Evolutionary conservation across 148 eudicot species (phyloP), one percentile per base, ranked within the genome.

Genomic region (Persicaria tinctoria): DNA sequence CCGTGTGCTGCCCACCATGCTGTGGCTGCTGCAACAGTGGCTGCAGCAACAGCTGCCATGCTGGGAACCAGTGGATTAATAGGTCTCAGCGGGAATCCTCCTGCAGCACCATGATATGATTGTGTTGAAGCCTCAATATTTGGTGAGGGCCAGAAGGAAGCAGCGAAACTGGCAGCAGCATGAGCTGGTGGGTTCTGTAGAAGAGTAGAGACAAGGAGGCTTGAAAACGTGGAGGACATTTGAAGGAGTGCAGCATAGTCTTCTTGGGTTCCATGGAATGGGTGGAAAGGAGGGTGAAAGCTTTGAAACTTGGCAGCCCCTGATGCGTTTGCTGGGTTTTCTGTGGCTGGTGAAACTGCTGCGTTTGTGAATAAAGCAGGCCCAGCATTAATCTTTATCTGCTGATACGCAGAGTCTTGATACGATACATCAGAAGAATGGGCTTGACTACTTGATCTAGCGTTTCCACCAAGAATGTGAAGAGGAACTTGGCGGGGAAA

Each of bases 1-100:
- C 97, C 98, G 80, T 95, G 90, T 49, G 98, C 86, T 13, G 97
- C 87, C 98, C 98, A 95, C 98, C 98, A 95, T 32, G 98, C 92
- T 59, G 93, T 89, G 75, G 98, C 98, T 78, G 97, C 98, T 55
- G 98, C 93, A 77, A 90, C 92, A 46, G 98, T 95, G 27, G 97
- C 93, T 27, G 93, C 93, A 78, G 90, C 98, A 79, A 92, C 82
- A 47, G 92, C 93, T 72, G 91, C 86, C 85, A 87, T 81, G 79
- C 88, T 89, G 76, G 98, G 97, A 79, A 86, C 75, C 41, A 32
- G 41, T 50, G 88, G 51, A 74, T 76, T 87, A 51, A 81, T 51
- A 73, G 82, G 86, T 73, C 76, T 83, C 48, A 86, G 74, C 32
- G 84, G 77, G 76, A 79, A 83, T 41, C 83, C 82, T 75, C 80